Conservation (phyloP, 768 basidiomycete genomes). For the Phylloporus rhodoxanthus region DNA sequence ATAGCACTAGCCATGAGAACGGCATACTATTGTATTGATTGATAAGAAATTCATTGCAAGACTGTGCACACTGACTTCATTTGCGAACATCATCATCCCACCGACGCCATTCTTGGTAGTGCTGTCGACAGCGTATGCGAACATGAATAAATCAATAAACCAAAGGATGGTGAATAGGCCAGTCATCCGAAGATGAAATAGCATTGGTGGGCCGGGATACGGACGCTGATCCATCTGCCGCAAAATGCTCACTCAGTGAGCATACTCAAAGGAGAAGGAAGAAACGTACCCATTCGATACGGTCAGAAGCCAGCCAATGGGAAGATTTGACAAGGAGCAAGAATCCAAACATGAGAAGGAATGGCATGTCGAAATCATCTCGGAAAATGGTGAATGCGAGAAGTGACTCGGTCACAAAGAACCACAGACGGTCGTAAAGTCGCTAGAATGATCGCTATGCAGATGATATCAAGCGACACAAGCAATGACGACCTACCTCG, state of each 20-base stretch:
- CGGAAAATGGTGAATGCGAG: constrained; percentile 97
- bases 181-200: constrained; percentile 85
- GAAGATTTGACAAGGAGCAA: constrained; percentile 94
- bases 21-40: constrained; percentile 57
- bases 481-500: constrained; percentile 54
- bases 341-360: constrained; percentile 91
- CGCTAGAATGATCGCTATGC: constrained; percentile 49
- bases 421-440: constrained; percentile 93
- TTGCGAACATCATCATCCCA: constrained; percentile 92
- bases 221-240: constrained; percentile 95
- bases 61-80: constrained; percentile 57
- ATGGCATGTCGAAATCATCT: constrained; percentile 89
- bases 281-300: constrained; percentile 88
- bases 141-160: constrained; percentile 69
- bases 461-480: background rate
- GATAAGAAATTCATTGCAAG: constrained; percentile 6
- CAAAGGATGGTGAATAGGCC: constrained; percentile 71
- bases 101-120: constrained; percentile 75
- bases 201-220: constrained; percentile 71
- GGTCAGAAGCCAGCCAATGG: constrained; percentile 93
- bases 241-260: constrained; percentile 4
- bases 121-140: constrained; percentile 74
- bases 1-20: constrained; percentile 78
- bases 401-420: constrained; percentile 94
- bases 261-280: background rate